Conservation (phyloP, 805 yeast species). For the Blastobotrys mokoenaii region DNA sequence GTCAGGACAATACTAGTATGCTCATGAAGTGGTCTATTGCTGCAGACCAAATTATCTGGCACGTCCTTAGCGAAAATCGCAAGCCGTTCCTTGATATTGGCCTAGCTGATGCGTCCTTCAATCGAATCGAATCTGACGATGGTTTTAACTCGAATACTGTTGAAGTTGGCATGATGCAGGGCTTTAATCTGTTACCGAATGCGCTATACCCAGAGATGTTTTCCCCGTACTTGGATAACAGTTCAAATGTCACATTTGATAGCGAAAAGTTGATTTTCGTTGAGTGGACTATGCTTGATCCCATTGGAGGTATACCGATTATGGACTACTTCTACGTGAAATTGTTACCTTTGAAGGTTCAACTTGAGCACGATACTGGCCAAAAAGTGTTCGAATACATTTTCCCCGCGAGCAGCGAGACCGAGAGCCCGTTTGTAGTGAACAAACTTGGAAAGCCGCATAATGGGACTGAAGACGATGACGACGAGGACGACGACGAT, state of each 20-base stretch:
- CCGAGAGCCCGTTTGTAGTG: constrained; percentile 21
- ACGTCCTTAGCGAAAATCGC: constrained; percentile 52
- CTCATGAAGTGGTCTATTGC: constrained; percentile 41
- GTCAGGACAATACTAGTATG: constrained; percentile 26
- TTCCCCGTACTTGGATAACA: constrained; percentile 35
- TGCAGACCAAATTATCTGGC: constrained; percentile 65
- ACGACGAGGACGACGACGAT: constrained; percentile 1
- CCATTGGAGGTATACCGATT: constrained; percentile 88
- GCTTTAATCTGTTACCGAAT: constrained; percentile 50
- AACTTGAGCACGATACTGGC: constrained; percentile 65
- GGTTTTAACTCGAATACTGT: constrained; percentile 60
- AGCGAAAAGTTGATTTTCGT: constrained; percentile 35
- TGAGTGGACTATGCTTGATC: constrained; percentile 71
- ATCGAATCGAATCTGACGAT: constrained; percentile 53
- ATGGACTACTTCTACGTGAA: constrained; percentile 53
- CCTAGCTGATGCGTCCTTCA: constrained; percentile 50
- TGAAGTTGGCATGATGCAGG: constrained; percentile 55
- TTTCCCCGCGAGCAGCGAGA: constrained; percentile 47
- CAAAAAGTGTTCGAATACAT: constrained; percentile 54
- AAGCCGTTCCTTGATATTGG: constrained; percentile 65
- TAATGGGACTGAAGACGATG: constrained; percentile 2
- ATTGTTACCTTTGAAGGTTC: constrained; percentile 60
- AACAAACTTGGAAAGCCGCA: constrained; percentile 9
- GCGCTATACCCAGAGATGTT: constrained; percentile 66
- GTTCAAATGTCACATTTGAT: constrained; percentile 11